Evolutionary conservation across 257 asterid genomes (phyloP).

Genomic region (Solanum clarkiae): DNA sequence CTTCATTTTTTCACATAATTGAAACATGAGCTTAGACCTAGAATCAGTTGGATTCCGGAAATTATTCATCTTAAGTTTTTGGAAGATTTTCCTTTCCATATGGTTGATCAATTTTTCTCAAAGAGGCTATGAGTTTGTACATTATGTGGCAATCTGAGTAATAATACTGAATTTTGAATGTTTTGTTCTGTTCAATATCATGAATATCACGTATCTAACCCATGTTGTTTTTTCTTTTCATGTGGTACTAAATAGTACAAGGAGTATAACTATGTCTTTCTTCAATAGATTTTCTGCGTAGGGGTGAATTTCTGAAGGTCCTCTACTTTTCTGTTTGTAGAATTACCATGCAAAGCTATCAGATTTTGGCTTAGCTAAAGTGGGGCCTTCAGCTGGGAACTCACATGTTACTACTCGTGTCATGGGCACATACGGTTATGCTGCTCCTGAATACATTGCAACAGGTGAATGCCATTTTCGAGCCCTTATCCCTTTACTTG

Average conservation of each 20-base stretch:
- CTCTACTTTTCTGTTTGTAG: slow-evolving; percentile 8
- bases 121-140: neutral
- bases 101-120: neutral
- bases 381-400: slow-evolving; percentile 31
- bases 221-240: neutral
- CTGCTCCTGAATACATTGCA: slow-evolving; percentile 47
- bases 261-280: neutral
- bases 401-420: slow-evolving; percentile 44
- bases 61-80: neutral
- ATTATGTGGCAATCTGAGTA: neutral
- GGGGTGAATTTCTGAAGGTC: neutral
- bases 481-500: neutral
- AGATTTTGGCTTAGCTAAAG: slow-evolving; percentile 39
- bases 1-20: neutral
- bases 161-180: neutral
- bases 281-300: neutral
- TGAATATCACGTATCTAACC: neutral
- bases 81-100: neutral
- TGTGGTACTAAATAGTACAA: neutral
- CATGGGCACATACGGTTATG: slow-evolving; percentile 42
- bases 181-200: neutral
- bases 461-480: slow-evolving; percentile 16
- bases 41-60: neutral
- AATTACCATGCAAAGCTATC: slow-evolving; percentile 35
- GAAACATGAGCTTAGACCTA: neutral